phyloP scores from a whole-genome alignment of 2,329 filamentous ascomycete genomes.

The Hypoxylon sp. region DNA sequence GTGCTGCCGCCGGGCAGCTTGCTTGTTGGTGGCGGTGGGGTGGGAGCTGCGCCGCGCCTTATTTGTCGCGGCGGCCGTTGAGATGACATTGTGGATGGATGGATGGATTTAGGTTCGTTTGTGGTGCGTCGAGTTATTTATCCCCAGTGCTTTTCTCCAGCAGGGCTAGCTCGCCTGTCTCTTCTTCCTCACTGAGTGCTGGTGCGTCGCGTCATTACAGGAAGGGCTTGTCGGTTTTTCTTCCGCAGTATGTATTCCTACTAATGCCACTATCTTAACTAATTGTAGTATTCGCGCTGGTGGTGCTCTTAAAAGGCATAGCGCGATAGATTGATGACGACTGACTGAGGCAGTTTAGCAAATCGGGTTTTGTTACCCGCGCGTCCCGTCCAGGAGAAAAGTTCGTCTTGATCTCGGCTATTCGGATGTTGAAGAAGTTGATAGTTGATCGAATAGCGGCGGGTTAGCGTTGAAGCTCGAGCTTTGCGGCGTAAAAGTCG shows the following conservation, averaged over 20 bases:
- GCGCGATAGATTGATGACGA: constrained; percentile 26
- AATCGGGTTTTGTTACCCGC: constrained; percentile 11
- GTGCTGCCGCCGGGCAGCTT: neutral
- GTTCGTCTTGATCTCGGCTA: constrained; percentile 9
- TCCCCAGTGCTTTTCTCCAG: constrained; percentile 47
- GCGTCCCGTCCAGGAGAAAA: constrained; percentile 17
- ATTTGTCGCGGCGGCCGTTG: constrained; percentile 19
- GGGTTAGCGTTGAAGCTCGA: constrained; percentile 43
- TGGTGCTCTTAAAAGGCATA: constrained; percentile 37
- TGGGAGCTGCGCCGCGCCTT: constrained; percentile 28
- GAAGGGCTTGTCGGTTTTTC: neutral
- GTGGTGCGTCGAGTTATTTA: constrained; percentile 12
- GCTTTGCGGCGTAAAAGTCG: constrained; percentile 38
- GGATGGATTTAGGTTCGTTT: neutral
- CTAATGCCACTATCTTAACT: constrained; percentile 22
- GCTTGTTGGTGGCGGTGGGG: constrained; percentile 15
- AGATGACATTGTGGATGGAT: constrained; percentile 14
- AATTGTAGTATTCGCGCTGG: constrained; percentile 15
- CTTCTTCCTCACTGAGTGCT: constrained; percentile 10
- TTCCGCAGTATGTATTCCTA: constrained; percentile 1
- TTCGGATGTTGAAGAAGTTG: constrained; percentile 3
- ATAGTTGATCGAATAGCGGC: constrained; percentile 8
- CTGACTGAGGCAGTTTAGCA: constrained; percentile 31
- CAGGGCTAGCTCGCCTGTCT: constrained; percentile 40
- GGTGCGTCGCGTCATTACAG: constrained; percentile 27